Evolutionary conservation across 176 grass and related monocot genomes (phyloP), one percentile per base, ranked within the genome.

Genomic region (Aegilops umbellulata): DNA sequence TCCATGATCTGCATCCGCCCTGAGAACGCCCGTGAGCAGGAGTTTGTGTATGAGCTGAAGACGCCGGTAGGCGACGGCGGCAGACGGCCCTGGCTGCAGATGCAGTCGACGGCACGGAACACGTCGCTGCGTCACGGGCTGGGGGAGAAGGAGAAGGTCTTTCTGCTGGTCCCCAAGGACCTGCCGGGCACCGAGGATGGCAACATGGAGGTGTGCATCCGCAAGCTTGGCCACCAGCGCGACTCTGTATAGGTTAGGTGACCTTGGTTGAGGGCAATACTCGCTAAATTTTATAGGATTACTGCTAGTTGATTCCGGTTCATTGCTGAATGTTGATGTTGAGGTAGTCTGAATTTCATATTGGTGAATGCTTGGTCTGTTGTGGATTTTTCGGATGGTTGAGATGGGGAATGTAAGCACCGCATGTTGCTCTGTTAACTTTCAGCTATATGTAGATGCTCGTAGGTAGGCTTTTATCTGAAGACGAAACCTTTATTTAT

Each of bases 1-100:
- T 73, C 70, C 70, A 47, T 27, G 70, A 27, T 74, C 39, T 74
- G 72, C 72, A 75, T 75, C 24, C 42, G 73, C 25, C 73, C 44
- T 2, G 44, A 49, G 24, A 76, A 76, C 0, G 73, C 44, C 0
- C 15, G 17, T 8, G 7, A 41, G 15, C 24, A 76, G 73, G 73
- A 76, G 73, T 76, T 76, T 0, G 25, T 5, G 25, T 76, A 76
- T 16, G 44, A 76, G 44, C 44, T 76, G 73, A 76, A 76, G 73
- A 76, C 73, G 2, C 25, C 8, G 44, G 16, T 25, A 4, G 44
- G 73, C 15, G 53, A 76, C 8, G 4, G 25, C 25, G 1, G 1
- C 25, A 30, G 73, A 20, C 73, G 73, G 16, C 73, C 26, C 44
- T 10, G 16, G 73, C 15, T 76, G 25, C 73, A 76, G 44, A 53